A percentile compares a stretch with the other conserved stretches of the same genome.
Conservation (phyloP, 768 basidiomycete species). For the Lepiota subincarnata region DNA sequence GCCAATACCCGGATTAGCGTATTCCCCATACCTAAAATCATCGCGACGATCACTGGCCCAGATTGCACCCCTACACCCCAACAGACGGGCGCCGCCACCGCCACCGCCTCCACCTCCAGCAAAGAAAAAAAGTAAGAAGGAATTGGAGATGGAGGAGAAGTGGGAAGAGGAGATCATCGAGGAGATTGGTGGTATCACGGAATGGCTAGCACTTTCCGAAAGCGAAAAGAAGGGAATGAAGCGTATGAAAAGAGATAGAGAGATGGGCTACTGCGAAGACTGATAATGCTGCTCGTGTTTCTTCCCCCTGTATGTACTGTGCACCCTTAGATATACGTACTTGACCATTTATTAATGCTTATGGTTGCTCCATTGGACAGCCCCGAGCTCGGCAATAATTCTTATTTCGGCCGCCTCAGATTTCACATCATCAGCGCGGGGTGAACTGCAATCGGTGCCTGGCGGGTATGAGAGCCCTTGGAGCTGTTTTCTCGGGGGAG, state of each 20-base stretch:
- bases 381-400: too few relatives aligned
- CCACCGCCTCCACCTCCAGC: constrained; percentile 67
- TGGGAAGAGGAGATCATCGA: constrained; percentile 81
- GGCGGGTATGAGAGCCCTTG: too few relatives aligned
- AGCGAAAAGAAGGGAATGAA: constrained; percentile 50
- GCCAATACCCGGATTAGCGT: constrained; percentile 27
- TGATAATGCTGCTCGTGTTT: constrained; percentile 17
- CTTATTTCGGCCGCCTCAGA: too few relatives aligned
- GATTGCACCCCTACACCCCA: constrained; percentile 75
- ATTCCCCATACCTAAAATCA: constrained; percentile 64
- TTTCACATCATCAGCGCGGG: too few relatives aligned
- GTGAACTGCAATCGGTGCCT: too few relatives aligned
- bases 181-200: constrained; percentile 62
- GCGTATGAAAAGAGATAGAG: constrained; percentile 58
- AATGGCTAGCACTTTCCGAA: constrained; percentile 46
- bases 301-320: too few relatives aligned
- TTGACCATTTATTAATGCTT: not conserved
- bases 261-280: constrained; percentile 58
- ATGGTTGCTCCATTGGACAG: too few relatives aligned
- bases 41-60: constrained; percentile 57
- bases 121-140: constrained; percentile 77
- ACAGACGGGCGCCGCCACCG: constrained; percentile 69
- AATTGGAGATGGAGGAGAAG: constrained; percentile 68
- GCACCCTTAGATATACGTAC: not conserved
- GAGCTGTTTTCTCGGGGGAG: too few relatives aligned